Evolutionary conservation across 169 alveolate species (phyloP), one percentile per base, ranked within the genome.

Genomic region (Cystoisospora suis): DNA sequence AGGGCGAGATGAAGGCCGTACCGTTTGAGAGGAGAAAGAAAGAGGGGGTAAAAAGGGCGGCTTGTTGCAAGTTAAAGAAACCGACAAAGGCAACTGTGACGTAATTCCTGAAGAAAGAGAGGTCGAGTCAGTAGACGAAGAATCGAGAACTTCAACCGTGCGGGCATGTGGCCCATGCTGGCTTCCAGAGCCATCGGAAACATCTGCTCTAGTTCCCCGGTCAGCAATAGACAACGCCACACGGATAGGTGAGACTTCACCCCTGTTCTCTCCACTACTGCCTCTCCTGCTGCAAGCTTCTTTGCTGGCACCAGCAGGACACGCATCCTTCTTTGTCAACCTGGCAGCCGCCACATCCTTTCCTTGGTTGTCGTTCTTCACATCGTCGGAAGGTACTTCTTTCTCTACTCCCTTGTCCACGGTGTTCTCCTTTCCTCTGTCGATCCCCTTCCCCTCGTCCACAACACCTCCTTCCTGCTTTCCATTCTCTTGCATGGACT

Each of bases 241-340:
- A n/a, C n/a, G n/a, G n/a, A n/a, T n/a, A n/a, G n/a, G n/a, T n/a
- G n/a, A n/a, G n/a, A n/a, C n/a, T n/a, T n/a, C n/a, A n/a, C n/a
- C n/a, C n/a, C n/a, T n/a, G n/a, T n/a, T n/a, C n/a, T n/a, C n/a
- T n/a, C n/a, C n/a, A n/a, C 23, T 20, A 86, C 90, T 34, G 90
- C 65, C 23, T 12, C 46, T 44, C 83, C 90, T 86, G 70, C 90
- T 86, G 90, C 90, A 44, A 15, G 65, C 65, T 53, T 23, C 23
- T 12, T 23, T 53, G 65, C 29, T 53, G 23, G 12, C 65, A 15
- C 29, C 65, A 15, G 65, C 65, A 15, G 65, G 29, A 12, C 65
- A 23, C 65, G 29, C 65, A 15, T 53, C 65, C 65, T 53, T 53
- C 65, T 12, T 12, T 15, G 12, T 15, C 65, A 23, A 53, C 29